phyloP scores from a whole-genome alignment of 148 eudicot species.

The Vaccinium vitisidaea region DNA sequence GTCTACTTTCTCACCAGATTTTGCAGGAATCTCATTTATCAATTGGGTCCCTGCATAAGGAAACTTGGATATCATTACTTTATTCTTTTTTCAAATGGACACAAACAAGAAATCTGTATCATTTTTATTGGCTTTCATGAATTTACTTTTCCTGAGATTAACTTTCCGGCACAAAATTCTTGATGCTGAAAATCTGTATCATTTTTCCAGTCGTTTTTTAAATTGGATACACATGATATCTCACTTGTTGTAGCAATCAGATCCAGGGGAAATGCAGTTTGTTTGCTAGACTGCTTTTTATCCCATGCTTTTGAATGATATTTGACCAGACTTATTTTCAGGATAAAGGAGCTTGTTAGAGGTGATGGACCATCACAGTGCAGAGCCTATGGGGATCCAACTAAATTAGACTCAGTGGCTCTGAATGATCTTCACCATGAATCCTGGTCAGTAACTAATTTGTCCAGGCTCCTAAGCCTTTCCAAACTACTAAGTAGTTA shows the following conservation, averaged over 20 bases:
- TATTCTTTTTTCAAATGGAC: not conserved
- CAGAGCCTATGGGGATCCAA: slow-evolving; percentile 43
- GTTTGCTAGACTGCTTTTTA: not conserved
- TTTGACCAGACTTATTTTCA: slow-evolving; percentile 21
- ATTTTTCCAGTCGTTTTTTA: not conserved
- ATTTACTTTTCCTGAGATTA: not conserved
- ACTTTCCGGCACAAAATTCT: not conserved
- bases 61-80: not conserved
- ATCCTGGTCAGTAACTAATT: slow-evolving; percentile 39
- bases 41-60: not conserved
- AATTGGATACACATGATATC: not conserved
- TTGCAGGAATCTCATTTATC: not conserved
- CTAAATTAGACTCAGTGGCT: slow-evolving; percentile 30
- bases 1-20: not conserved
- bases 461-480: not conserved
- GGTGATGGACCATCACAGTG: slow-evolving; percentile 28
- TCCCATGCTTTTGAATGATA: slow-evolving; percentile 7
- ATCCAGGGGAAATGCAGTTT: not conserved
- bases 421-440: slow-evolving; percentile 41
- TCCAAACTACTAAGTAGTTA: not conserved
- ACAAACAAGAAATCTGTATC: not conserved
- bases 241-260: not conserved
- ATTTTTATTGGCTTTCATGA: not conserved
- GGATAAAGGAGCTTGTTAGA: slow-evolving; percentile 46
- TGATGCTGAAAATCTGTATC: not conserved